These are phyloP conservation scores for Nannochloropsis oceanica DNA, from an alignment of 108 stramenopile genomes.

Conservation along the genomic window DNA sequence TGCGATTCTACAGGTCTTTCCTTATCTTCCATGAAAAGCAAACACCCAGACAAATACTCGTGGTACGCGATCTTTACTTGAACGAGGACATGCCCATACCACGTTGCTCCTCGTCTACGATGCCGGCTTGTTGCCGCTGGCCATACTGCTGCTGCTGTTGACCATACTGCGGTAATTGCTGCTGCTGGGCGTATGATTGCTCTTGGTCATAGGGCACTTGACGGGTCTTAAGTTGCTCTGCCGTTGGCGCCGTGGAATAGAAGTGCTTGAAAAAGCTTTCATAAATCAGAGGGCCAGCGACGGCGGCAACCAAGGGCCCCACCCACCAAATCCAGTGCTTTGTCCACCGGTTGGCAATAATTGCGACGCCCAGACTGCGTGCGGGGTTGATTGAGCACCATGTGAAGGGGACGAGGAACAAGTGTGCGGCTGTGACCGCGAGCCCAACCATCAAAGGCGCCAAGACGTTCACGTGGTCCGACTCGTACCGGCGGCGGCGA, in stretches of 20 bases:
- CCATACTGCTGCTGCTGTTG: background rate
- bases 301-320: background rate
- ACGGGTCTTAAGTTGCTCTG: background rate
- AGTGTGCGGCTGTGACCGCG: background rate
- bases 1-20: no score
- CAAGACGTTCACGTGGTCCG: background rate
- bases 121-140: background rate
- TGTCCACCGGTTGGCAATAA: background rate
- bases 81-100: background rate
- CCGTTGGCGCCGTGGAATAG: background rate
- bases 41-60: no score
- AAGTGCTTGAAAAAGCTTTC: background rate
- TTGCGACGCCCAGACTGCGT: background rate
- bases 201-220: background rate
- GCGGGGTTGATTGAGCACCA: background rate
- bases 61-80: no score
- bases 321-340: background rate
- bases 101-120: background rate
- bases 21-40: no score
- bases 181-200: background rate
- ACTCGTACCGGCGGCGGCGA: background rate
- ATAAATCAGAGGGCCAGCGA: background rate
- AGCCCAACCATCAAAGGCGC: background rate
- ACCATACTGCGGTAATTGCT: background rate
- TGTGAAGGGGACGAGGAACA: background rate